phyloP scores from a whole-genome alignment of 345 rosid species.

The Lumnitzera racemosa region DNA sequence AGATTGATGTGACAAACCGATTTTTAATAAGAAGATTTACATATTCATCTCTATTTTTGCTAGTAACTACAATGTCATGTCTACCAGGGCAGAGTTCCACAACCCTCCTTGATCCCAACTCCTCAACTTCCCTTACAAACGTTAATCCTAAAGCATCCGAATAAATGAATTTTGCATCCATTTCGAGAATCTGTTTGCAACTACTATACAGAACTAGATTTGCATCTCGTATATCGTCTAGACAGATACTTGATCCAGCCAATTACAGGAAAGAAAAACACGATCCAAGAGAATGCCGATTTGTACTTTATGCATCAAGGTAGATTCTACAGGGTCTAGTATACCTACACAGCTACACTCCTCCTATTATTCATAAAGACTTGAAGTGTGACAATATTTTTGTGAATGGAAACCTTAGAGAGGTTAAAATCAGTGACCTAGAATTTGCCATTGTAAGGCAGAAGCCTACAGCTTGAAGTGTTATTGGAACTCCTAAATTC shows the following conservation, averaged over 20 bases:
- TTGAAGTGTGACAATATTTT: conserved; percentile 65
- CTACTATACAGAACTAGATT: conserved; percentile 71
- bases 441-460: conserved; percentile 64
- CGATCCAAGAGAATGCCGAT: conserved; percentile 84
- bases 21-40: conserved; percentile 58
- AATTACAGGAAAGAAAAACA: conserved; percentile 70
- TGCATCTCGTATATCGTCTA: conserved; percentile 81
- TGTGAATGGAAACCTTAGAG: conserved; percentile 59
- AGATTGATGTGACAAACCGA: conserved; percentile 57
- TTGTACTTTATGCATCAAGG: conserved; percentile 91
- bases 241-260: conserved; percentile 43
- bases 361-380: conserved; percentile 59
- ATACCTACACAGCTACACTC: conserved; percentile 46
- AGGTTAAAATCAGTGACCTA: conserved; percentile 65
- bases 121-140: conserved; percentile 76
- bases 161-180: conserved; percentile 79
- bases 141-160: conserved; percentile 75
- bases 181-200: conserved; percentile 82
- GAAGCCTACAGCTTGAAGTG: conserved; percentile 57
- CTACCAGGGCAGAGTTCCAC: conserved; percentile 64
- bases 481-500: conserved; percentile 72
- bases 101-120: conserved; percentile 55
- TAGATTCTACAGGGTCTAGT: conserved; percentile 55
- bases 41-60: conserved; percentile 65
- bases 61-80: conserved; percentile 51